These are phyloP conservation scores for Marchantia paleacea DNA, from an alignment of 225 moss, liverwort and hornwort genomes.

Conservation along the genomic window DNA sequence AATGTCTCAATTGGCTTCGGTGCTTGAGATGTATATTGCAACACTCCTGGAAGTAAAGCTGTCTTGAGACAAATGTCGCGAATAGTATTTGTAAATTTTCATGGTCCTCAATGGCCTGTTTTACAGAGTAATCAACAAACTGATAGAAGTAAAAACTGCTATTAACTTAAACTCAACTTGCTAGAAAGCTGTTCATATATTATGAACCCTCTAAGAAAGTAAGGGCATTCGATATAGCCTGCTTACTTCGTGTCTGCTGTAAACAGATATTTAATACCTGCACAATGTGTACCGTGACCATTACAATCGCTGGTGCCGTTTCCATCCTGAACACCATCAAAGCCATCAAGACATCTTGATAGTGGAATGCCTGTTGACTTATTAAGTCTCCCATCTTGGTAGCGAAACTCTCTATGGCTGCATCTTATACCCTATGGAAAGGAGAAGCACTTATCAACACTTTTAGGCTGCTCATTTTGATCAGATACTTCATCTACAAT, in stretches of 20 bases:
- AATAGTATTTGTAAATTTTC: not conserved
- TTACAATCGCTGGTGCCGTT: slow-evolving; percentile 74
- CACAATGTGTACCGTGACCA: slow-evolving; percentile 93
- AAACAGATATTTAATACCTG: slow-evolving; percentile 43
- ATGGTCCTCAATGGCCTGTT: not conserved
- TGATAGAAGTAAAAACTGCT: not conserved
- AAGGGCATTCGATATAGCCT: not conserved
- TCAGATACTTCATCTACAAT: too few species aligned
- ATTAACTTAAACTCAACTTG: not conserved
- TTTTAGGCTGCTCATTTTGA: too few species aligned
- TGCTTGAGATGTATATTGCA: not conserved
- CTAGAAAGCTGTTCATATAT: not conserved
- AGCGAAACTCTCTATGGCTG: slow-evolving; percentile 72
- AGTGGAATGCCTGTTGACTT: slow-evolving; percentile 44
- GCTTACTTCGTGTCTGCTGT: not conserved
- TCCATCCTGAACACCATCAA: slow-evolving; percentile 76
- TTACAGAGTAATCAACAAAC: not conserved
- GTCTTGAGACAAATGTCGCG: not conserved
- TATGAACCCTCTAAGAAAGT: not conserved
- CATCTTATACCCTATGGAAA: slow-evolving; percentile 81
- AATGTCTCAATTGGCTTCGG: not conserved
- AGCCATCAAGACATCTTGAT: slow-evolving; percentile 53
- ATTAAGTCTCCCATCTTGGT: slow-evolving; percentile 61
- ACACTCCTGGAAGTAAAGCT: not conserved
- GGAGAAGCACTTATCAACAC: not conserved